These are phyloP conservation scores for Camelina hispida DNA, from an alignment of 345 rosid species.

Conservation along the genomic window DNA sequence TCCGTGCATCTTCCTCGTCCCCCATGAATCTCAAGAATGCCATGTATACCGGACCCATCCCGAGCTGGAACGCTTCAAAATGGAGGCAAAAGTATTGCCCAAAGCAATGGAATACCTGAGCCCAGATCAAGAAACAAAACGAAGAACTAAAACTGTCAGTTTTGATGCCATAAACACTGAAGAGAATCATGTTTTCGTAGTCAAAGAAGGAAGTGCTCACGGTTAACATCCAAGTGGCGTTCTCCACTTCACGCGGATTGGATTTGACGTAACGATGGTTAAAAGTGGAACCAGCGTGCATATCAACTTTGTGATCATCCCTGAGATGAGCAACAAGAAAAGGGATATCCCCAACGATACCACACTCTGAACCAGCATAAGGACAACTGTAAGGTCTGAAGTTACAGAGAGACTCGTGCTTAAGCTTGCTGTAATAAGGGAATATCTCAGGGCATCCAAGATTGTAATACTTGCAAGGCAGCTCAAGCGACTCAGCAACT, in stretches of 20 bases:
- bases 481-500: constrained; percentile 81
- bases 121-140: neutral
- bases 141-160: neutral
- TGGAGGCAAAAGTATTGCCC: constrained; percentile 98
- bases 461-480: constrained; percentile 73
- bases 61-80: constrained; percentile 97
- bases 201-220: constrained; percentile 41
- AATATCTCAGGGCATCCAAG: constrained; percentile 84
- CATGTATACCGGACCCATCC: constrained; percentile 97
- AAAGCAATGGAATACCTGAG: constrained; percentile 89
- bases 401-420: constrained; percentile 72
- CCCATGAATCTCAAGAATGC: constrained; percentile 99
- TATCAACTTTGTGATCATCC: constrained; percentile 86
- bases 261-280: constrained; percentile 85
- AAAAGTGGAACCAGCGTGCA: constrained; percentile 70
- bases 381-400: constrained; percentile 82
- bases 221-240: constrained; percentile 79
- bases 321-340: constrained; percentile 73
- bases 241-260: constrained; percentile 83
- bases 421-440: constrained; percentile 79
- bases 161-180: neutral
- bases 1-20: constrained; percentile 85
- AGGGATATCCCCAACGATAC: constrained; percentile 68
- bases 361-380: constrained; percentile 80
- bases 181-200: constrained; percentile 5